Conservation (phyloP, 2,329 filamentous ascomycete species). For the Neofusicoccum sp. region DNA sequence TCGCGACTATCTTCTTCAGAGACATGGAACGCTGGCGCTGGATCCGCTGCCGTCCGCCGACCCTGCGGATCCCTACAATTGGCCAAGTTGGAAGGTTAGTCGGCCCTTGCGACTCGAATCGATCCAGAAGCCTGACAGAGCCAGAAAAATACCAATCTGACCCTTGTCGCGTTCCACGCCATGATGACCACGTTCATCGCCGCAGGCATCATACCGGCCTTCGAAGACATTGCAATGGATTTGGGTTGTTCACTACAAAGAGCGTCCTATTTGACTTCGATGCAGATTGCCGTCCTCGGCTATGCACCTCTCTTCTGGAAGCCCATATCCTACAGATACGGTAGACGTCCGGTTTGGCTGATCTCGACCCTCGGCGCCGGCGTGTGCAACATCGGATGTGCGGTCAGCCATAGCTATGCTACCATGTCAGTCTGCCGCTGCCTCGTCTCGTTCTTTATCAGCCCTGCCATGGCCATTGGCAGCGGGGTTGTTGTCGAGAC, state of each 20-base stretch:
- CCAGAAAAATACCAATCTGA: slow-evolving; percentile 54
- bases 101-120: background rate
- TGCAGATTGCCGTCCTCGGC: slow-evolving; percentile 57
- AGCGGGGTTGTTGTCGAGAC: slow-evolving; percentile 58
- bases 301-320: slow-evolving; percentile 57
- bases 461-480: slow-evolving; percentile 54
- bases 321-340: slow-evolving; percentile 54
- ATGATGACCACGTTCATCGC: slow-evolving; percentile 59
- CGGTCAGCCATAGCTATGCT: slow-evolving; percentile 48
- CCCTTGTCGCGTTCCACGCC: slow-evolving; percentile 57
- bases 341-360: slow-evolving; percentile 55
- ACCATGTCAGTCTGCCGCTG: slow-evolving; percentile 53
- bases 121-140: background rate
- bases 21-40: slow-evolving; percentile 55
- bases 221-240: slow-evolving; percentile 52
- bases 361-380: slow-evolving; percentile 49
- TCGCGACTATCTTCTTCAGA: slow-evolving; percentile 50
- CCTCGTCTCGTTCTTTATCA: slow-evolving; percentile 57
- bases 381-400: slow-evolving; percentile 55
- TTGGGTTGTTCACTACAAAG: slow-evolving; percentile 49
- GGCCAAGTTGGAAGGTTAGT: slow-evolving; percentile 51
- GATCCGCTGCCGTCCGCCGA: slow-evolving; percentile 53
- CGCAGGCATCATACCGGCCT: slow-evolving; percentile 55
- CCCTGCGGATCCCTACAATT: slow-evolving; percentile 57
- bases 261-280: slow-evolving; percentile 54